Percentiles rank a stretch among this genome's conserved stretches.
These are phyloP conservation scores for Fusarium sp. DNA, from an alignment of 2,329 filamentous ascomycete species.

Conservation along the genomic window DNA sequence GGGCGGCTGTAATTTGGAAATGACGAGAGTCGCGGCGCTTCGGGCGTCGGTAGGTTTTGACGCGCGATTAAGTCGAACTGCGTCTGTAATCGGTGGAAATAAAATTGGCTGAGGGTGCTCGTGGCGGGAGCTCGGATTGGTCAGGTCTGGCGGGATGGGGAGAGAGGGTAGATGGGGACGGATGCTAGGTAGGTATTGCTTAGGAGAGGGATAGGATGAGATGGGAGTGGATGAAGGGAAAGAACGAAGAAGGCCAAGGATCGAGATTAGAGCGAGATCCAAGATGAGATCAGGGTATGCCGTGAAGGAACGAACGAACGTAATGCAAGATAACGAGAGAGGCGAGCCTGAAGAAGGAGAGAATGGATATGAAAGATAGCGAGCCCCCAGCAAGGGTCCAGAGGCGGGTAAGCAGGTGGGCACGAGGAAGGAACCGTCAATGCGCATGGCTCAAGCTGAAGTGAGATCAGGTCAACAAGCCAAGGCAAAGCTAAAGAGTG, in stretches of 20 bases:
- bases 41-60: slow-evolving; percentile 49
- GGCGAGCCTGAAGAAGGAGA: slow-evolving; percentile 7
- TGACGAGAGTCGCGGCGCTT: slow-evolving; percentile 48
- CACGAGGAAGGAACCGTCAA: slow-evolving; percentile 9
- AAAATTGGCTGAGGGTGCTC: slow-evolving; percentile 41
- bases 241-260: slow-evolving; percentile 33
- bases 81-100: slow-evolving; percentile 46
- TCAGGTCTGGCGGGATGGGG: slow-evolving; percentile 22
- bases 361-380: slow-evolving; percentile 14
- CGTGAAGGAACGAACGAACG: slow-evolving; percentile 21
- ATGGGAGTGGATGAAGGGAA: slow-evolving; percentile 6
- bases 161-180: slow-evolving; percentile 17
- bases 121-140: slow-evolving; percentile 49
- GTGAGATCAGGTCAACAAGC: neutral
- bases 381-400: slow-evolving; percentile 3
- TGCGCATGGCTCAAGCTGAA: neutral
- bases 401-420: neutral
- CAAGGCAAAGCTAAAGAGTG: slow-evolving; percentile 33
- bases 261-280: slow-evolving; percentile 42
- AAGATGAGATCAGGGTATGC: slow-evolving; percentile 43
- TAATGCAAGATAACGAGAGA: slow-evolving; percentile 13
- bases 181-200: neutral
- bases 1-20: slow-evolving; percentile 33
- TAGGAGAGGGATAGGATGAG: neutral
- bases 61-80: slow-evolving; percentile 50